A percentile compares a stretch with the other conserved stretches of the same genome.
These are phyloP conservation scores for Ophiostoma sp. DNA, from an alignment of 2,329 filamentous ascomycete species.

Conservation along the genomic window DNA sequence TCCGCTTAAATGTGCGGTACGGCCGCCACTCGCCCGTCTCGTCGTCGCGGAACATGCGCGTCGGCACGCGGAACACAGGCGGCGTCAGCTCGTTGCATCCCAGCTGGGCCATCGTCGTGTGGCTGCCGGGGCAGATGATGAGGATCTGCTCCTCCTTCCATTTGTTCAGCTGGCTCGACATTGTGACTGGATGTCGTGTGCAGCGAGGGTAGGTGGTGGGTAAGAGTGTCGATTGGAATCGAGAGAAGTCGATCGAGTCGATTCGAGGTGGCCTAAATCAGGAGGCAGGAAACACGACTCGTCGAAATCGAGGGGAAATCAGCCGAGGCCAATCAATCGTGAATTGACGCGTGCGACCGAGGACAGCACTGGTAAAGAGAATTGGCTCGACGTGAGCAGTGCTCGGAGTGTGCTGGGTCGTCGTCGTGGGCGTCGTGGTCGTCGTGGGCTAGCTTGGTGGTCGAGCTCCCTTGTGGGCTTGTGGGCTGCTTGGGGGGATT, in stretches of 20 bases:
- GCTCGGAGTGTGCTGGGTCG: conserved; percentile 5
- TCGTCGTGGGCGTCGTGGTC: neutral
- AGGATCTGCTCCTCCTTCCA: conserved; percentile 66
- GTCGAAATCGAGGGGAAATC: neutral
- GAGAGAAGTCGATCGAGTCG: neutral
- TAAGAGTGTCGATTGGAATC: neutral
- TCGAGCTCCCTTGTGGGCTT: conserved; percentile 18
- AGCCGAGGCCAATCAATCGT: neutral
- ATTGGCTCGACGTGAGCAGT: conserved; percentile 8
- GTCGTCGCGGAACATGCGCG: conserved; percentile 89
- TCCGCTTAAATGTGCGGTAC: conserved; percentile 71
- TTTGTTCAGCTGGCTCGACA: conserved; percentile 59
- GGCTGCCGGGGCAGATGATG: conserved; percentile 79
- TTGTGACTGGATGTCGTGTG: conserved; percentile 33
- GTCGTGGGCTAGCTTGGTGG: conserved; percentile 19
- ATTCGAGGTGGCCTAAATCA: neutral
- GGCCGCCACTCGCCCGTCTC: conserved; percentile 75
- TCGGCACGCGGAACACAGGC: conserved; percentile 80
- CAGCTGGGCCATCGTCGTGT: conserved; percentile 86
- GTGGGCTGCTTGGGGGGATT: conserved; percentile 7
- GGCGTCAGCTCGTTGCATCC: conserved; percentile 89
- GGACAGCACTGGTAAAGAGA: neutral
- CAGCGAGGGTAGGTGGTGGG: neutral
- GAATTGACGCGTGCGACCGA: neutral
- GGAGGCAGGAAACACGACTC: neutral